phyloP scores from a whole-genome alignment of 176 grass and related monocot species.

The Phoenix roebelenii region DNA sequence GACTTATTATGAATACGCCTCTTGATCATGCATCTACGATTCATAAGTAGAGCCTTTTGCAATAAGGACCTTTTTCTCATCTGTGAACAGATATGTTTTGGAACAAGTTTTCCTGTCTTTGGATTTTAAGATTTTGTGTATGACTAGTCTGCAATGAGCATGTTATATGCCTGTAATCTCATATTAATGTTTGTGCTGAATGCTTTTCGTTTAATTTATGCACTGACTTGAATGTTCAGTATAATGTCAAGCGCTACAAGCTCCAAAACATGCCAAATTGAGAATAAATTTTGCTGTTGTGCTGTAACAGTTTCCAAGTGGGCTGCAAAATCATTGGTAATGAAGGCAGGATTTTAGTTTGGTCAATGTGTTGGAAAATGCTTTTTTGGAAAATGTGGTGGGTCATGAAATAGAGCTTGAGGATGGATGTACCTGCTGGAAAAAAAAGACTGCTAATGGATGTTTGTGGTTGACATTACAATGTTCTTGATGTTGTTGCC shows the following conservation, averaged over 20 bases:
- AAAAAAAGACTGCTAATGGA: too few species aligned
- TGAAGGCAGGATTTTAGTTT: slow-evolving; percentile 28
- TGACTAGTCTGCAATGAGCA: background rate
- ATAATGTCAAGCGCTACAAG: slow-evolving; percentile 51
- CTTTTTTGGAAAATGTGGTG: background rate
- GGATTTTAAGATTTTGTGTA: background rate
- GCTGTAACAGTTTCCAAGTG: slow-evolving; percentile 41
- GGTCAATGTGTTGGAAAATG: slow-evolving; percentile 7
- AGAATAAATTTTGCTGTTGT: slow-evolving; percentile 52
- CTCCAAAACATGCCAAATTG: slow-evolving; percentile 45
- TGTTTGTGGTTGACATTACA: too few species aligned
- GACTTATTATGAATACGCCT: too few species aligned
- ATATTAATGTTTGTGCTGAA: slow-evolving; percentile 15
- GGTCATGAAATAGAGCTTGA: too few species aligned
- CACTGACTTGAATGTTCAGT: slow-evolving; percentile 68
- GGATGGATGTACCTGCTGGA: too few species aligned
- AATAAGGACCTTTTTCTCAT: too few species aligned
- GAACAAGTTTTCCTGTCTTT: too few species aligned
- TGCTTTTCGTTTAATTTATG: slow-evolving; percentile 19
- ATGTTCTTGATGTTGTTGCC: too few species aligned
- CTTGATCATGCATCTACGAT: too few species aligned
- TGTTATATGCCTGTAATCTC: slow-evolving; percentile 8
- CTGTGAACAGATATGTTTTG: too few species aligned
- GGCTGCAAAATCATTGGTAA: slow-evolving; percentile 27
- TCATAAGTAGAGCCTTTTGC: too few species aligned